Evolutionary conservation across 2,329 filamentous ascomycete species (phyloP).

Genomic region (Xylogone sp.): DNA sequence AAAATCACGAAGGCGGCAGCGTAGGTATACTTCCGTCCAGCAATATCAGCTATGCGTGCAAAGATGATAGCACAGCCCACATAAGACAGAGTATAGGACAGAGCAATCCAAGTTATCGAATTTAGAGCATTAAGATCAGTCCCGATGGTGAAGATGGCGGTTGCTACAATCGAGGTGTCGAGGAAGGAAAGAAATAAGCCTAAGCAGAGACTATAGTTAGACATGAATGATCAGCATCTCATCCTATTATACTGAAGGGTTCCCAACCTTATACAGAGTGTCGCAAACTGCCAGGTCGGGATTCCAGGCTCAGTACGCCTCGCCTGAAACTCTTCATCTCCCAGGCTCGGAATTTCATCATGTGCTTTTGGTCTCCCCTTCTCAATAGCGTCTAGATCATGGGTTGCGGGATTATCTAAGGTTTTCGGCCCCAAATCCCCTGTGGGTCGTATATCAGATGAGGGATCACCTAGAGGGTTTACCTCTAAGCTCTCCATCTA

Average conservation of each 20-base stretch:
- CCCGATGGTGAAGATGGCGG: slow-evolving; percentile 52
- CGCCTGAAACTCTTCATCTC: no score
- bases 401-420: no score
- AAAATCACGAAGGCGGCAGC: slow-evolving; percentile 49
- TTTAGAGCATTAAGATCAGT: slow-evolving; percentile 43
- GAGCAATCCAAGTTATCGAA: slow-evolving; percentile 49
- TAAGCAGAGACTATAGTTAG: slow-evolving; percentile 37
- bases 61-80: slow-evolving; percentile 53
- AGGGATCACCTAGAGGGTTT: no score
- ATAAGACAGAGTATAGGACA: slow-evolving; percentile 50
- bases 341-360: no score
- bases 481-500: no score
- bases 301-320: neutral
- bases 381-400: no score
- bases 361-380: no score
- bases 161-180: slow-evolving; percentile 59
- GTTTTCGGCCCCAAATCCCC: no score
- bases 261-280: neutral
- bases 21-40: slow-evolving; percentile 51
- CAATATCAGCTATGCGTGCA: slow-evolving; percentile 49
- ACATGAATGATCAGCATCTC: neutral
- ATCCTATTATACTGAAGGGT: neutral
- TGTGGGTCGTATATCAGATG: no score
- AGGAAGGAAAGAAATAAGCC: slow-evolving; percentile 55
- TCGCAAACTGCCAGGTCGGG: neutral